Percentiles rank a stretch among this genome's conserved stretches.
These are phyloP conservation scores for Cardamine chenopodiifolia DNA, from an alignment of 345 rosid genomes.

Conservation along the genomic window DNA sequence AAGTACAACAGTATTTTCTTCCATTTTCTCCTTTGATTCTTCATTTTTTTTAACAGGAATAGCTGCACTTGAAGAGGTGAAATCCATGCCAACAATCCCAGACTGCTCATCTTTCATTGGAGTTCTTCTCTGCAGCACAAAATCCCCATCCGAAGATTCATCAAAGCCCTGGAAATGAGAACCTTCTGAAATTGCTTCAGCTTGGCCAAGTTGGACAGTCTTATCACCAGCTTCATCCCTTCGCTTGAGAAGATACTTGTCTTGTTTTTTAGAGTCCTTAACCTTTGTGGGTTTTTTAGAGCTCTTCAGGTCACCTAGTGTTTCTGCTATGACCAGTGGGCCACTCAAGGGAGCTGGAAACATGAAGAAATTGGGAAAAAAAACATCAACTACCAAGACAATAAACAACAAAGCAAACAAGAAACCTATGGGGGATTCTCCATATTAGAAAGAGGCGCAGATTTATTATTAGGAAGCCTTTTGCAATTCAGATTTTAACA, in stretches of 20 bases:
- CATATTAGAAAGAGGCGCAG: neutral
- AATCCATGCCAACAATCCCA: slow-evolving; percentile 43
- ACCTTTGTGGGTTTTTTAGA: slow-evolving; percentile 66
- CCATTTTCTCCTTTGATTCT: slow-evolving; percentile 36
- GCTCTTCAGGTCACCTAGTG: slow-evolving; percentile 64
- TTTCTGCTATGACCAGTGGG: slow-evolving; percentile 88
- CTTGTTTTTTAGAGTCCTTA: slow-evolving; percentile 79
- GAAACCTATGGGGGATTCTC: neutral
- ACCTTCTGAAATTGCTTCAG: slow-evolving; percentile 44
- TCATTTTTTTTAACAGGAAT: slow-evolving; percentile 28
- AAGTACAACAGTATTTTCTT: slow-evolving; percentile 33
- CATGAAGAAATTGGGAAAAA: slow-evolving; percentile 23
- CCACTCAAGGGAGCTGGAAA: slow-evolving; percentile 93
- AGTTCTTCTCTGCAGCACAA: slow-evolving; percentile 73
- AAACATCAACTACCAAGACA: slow-evolving; percentile 14
- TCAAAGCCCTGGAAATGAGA: slow-evolving; percentile 36
- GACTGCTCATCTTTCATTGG: slow-evolving; percentile 47
- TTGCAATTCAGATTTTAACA: slow-evolving; percentile 5
- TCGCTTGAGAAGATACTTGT: slow-evolving; percentile 76
- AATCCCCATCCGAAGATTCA: slow-evolving; percentile 61
- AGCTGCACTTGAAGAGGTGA: slow-evolving; percentile 45
- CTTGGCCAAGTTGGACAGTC: slow-evolving; percentile 44
- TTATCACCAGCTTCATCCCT: slow-evolving; percentile 64
- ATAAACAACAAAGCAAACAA: slow-evolving; percentile 18
- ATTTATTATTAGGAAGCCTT: neutral